Evolutionary conservation across 495 filamentous ascomycete genomes (phyloP).

Genomic region (Hypomontagnella monticulosa): DNA sequence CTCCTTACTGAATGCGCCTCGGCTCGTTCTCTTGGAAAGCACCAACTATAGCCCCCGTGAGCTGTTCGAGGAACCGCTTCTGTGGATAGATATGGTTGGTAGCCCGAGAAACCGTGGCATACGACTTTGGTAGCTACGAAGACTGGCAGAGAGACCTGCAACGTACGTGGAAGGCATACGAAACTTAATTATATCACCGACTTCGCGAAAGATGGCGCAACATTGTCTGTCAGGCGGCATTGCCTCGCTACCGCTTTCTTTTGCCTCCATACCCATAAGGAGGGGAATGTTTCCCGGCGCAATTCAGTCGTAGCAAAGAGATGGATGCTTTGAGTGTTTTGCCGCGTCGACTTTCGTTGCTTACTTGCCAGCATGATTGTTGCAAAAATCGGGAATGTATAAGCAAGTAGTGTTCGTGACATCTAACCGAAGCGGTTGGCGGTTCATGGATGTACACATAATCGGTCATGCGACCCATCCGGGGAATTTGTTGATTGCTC

Average conservation of each 20-base stretch:
- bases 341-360: conserved; percentile 17
- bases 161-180: conserved; percentile 32
- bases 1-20: conserved; percentile 28
- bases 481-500: conserved; percentile 13
- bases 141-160: conserved; percentile 28
- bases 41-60: background rate
- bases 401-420: conserved; percentile 12
- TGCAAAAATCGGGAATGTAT: conserved; percentile 18
- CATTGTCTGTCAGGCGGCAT: conserved; percentile 17
- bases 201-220: conserved; percentile 28
- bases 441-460: conserved; percentile 7
- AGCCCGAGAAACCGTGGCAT: conserved; percentile 14
- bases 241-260: conserved; percentile 26
- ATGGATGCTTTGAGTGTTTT: conserved; percentile 6
- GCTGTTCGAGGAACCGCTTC: conserved; percentile 9
- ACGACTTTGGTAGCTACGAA: conserved; percentile 16
- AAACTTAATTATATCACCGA: conserved; percentile 31
- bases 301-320: conserved; percentile 19
- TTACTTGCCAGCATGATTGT: conserved; percentile 25
- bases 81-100: conserved; percentile 32
- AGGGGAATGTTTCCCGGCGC: conserved; percentile 15
- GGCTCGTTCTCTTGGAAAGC: conserved; percentile 4
- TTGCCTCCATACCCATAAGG: conserved; percentile 20
- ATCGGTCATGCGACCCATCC: conserved; percentile 9
- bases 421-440: conserved; percentile 8